A percentile compares a stretch with the other conserved stretches of the same genome.
Conservation (phyloP, 1,284 basidiomycete species). For the Malassezia japonica region DNA sequence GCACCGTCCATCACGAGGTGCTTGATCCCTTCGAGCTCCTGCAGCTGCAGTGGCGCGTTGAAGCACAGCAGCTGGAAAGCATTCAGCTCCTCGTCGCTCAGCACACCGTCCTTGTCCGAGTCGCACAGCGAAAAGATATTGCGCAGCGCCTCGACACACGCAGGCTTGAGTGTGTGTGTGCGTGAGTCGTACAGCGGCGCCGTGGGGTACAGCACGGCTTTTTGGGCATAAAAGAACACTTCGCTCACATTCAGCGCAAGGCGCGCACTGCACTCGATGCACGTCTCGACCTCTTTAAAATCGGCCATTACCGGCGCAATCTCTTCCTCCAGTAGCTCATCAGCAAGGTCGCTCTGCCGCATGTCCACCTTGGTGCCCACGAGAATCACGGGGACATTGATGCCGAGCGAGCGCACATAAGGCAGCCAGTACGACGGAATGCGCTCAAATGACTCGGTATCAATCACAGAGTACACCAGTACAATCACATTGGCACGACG, state of each 20-base stretch:
- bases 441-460: constrained; percentile 87
- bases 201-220: constrained; percentile 91
- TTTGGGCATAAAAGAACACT: constrained; percentile 98
- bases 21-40: constrained; percentile 66
- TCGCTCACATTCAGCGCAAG: constrained; percentile 74
- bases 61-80: constrained; percentile 97
- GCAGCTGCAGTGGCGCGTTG: constrained; percentile 76
- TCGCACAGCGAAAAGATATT: constrained; percentile 96
- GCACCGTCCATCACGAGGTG: constrained; percentile 37
- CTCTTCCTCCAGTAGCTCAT: constrained; percentile 76
- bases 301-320: constrained; percentile 47
- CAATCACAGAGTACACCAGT: constrained; percentile 86
- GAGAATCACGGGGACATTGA: constrained; percentile 84
- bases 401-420: constrained; percentile 86
- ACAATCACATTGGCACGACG: constrained; percentile 95
- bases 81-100: constrained; percentile 84
- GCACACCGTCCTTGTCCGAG: constrained; percentile 80
- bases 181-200: constrained; percentile 93
- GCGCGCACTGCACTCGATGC: constrained; percentile 89
- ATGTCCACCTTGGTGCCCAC: constrained; percentile 98
- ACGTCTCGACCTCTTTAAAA: constrained; percentile 68
- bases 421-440: constrained; percentile 98
- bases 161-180: constrained; percentile 74
- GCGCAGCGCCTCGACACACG: constrained; percentile 74
- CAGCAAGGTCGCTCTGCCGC: constrained; percentile 80